Conservation (phyloP, 495 filamentous ascomycete species). For the Aspergillus saccharolyticus region DNA sequence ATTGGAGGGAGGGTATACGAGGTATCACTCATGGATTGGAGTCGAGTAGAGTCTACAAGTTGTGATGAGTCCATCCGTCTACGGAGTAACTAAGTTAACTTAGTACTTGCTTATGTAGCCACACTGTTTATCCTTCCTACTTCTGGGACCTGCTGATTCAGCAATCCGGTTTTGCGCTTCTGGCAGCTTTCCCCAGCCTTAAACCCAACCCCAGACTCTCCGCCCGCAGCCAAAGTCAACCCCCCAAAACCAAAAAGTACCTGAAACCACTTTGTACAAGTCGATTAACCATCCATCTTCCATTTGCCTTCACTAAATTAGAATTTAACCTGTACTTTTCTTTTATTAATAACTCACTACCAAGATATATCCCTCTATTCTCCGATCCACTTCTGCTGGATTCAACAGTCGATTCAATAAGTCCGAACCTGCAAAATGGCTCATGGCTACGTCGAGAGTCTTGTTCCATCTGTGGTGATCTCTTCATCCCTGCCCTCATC, state of each 20-base stretch:
- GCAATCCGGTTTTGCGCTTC: not conserved
- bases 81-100: not conserved
- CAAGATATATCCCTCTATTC: not conserved
- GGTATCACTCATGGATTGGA: no score
- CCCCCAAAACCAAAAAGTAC: no score
- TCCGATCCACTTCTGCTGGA: not conserved
- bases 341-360: no score
- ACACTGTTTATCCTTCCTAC: no score
- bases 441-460: not conserved
- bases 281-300: no score
- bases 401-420: not conserved
- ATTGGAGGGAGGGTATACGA: not conserved
- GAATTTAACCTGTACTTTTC: no score
- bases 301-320: no score
- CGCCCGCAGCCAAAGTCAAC: no score
- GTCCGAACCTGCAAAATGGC: constrained; percentile 8
- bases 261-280: no score
- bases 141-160: not conserved
- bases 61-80: not conserved
- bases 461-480: constrained; percentile 7
- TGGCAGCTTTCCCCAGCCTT: not conserved
- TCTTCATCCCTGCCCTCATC: constrained; percentile 1
- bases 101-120: no score
- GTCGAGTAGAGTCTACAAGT: not conserved
- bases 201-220: not conserved